Evolutionary conservation across 1,284 basidiomycete species (phyloP).

Genomic region (Pseudozyma sp.): DNA sequence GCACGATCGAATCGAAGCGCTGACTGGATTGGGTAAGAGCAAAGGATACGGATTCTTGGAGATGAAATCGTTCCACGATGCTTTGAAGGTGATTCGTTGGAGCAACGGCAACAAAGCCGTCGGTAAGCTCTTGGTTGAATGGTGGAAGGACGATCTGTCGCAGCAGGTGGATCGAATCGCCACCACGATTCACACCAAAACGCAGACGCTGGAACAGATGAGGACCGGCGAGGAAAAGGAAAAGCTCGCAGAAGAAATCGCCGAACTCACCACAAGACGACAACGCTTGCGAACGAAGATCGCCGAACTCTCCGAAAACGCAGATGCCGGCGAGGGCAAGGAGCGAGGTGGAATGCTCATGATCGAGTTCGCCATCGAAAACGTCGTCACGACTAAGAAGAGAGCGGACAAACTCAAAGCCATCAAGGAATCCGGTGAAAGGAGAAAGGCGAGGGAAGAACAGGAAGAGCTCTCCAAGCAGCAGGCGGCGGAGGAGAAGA

Average conservation of each 20-base stretch:
- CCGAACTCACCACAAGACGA: slow-evolving; percentile 46
- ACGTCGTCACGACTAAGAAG: slow-evolving; percentile 63
- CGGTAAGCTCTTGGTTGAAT: slow-evolving; percentile 48
- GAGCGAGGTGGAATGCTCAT: slow-evolving; percentile 63
- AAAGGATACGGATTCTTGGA: slow-evolving; percentile 97
- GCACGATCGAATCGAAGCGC: slow-evolving; percentile 84
- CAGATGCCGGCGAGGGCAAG: slow-evolving; percentile 34
- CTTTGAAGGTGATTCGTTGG: slow-evolving; percentile 90
- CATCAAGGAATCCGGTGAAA: slow-evolving; percentile 39
- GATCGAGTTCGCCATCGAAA: slow-evolving; percentile 67
- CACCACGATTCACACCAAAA: slow-evolving; percentile 45
- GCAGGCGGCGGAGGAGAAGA: slow-evolving; percentile 13
- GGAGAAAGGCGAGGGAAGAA: slow-evolving; percentile 31
- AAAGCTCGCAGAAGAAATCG: slow-evolving; percentile 17
- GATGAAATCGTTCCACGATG: slow-evolving; percentile 86
- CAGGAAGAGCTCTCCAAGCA: slow-evolving; percentile 12
- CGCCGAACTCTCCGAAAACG: slow-evolving; percentile 43
- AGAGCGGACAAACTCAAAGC: slow-evolving; percentile 51
- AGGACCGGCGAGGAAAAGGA: slow-evolving; percentile 29
- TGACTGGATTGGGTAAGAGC: slow-evolving; percentile 86
- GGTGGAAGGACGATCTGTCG: slow-evolving; percentile 62
- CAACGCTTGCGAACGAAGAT: slow-evolving; percentile 53
- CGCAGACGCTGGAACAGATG: slow-evolving; percentile 27
- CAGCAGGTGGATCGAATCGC: slow-evolving; percentile 37
- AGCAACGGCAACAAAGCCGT: slow-evolving; percentile 82